Evolutionary conservation across 768 basidiomycete genomes (phyloP).

Genomic region (Phylloporus scabripes): DNA sequence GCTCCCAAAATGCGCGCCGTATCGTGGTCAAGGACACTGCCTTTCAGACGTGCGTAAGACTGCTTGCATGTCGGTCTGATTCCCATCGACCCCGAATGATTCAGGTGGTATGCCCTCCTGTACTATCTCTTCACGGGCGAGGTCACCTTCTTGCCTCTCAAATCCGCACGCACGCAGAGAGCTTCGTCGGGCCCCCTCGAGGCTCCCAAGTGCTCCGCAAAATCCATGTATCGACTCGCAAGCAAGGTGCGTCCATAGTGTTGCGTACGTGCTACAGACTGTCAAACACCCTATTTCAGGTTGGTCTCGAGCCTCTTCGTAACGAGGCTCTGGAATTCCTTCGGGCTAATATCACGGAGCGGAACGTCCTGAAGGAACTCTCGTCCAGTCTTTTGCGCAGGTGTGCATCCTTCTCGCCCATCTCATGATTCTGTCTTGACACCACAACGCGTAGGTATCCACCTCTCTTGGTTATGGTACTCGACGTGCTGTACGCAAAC

Average conservation of each 20-base stretch:
- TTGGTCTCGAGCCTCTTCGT: not conserved
- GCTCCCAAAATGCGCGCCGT: not conserved
- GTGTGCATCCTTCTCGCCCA: not conserved
- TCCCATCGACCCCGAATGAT: not conserved
- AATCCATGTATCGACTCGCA: conserved; percentile 1
- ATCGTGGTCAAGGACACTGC: not conserved
- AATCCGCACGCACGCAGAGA: not conserved
- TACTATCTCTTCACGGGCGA: not conserved
- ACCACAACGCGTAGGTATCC: not conserved
- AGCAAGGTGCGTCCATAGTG: not conserved
- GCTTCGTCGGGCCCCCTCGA: not conserved
- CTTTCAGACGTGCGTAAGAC: not conserved
- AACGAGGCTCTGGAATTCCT: not conserved
- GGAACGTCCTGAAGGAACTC: not conserved
- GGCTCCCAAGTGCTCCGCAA: not conserved
- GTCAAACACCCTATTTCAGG: not conserved
- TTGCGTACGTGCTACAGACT: not conserved
- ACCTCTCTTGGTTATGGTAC: conserved; percentile 6
- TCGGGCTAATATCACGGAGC: not conserved
- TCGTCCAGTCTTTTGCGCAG: not conserved
- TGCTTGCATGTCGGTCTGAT: not conserved
- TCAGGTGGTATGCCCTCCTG: not conserved
- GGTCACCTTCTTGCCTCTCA: not conserved
- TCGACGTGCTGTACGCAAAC: conserved; percentile 5
- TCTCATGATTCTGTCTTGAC: not conserved